phyloP scores from a whole-genome alignment of 2,329 filamentous ascomycete species.

The Parastagonospora nodorum region DNA sequence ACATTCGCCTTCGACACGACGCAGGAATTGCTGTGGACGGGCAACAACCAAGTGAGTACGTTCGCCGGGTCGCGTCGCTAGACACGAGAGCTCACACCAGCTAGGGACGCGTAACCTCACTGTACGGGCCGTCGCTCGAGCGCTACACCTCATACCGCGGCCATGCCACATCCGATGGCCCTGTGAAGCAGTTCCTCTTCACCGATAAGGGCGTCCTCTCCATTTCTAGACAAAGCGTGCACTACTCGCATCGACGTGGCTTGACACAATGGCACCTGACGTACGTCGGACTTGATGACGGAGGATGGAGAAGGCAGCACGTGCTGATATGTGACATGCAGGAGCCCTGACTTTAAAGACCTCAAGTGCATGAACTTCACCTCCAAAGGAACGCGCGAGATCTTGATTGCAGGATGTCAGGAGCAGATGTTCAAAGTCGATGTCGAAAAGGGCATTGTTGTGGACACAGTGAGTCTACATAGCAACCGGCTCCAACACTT shows the following conservation, averaged over 20 bases:
- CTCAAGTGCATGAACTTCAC: constrained; percentile 95
- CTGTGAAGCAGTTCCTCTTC: constrained; percentile 86
- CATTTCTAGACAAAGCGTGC: constrained; percentile 80
- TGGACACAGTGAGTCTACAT: constrained; percentile 43
- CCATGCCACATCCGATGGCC: constrained; percentile 72
- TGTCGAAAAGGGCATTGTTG: constrained; percentile 59
- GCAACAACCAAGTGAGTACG: constrained; percentile 79
- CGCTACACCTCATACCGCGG: constrained; percentile 89
- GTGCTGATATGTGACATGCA: constrained; percentile 43
- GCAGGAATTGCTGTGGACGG: constrained; percentile 91
- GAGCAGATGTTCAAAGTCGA: constrained; percentile 80
- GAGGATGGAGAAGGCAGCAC: background rate
- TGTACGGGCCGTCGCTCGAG: constrained; percentile 82
- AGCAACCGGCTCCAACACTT: constrained; percentile 15
- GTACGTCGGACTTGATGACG: constrained; percentile 52
- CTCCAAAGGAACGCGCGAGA: constrained; percentile 78
- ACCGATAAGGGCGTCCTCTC: constrained; percentile 89
- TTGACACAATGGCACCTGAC: constrained; percentile 86
- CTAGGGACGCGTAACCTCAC: constrained; percentile 88
- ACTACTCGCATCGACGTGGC: constrained; percentile 85
- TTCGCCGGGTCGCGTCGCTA: constrained; percentile 4
- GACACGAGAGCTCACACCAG: constrained; percentile 11
- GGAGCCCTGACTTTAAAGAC: constrained; percentile 78
- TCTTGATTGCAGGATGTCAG: constrained; percentile 87
- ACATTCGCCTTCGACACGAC: constrained; percentile 86